A percentile compares a stretch with the other conserved stretches of the same genome.
These are phyloP conservation scores for Davidsoniella neocaledoniae DNA, from an alignment of 2,329 filamentous ascomycete genomes.

Conservation along the genomic window DNA sequence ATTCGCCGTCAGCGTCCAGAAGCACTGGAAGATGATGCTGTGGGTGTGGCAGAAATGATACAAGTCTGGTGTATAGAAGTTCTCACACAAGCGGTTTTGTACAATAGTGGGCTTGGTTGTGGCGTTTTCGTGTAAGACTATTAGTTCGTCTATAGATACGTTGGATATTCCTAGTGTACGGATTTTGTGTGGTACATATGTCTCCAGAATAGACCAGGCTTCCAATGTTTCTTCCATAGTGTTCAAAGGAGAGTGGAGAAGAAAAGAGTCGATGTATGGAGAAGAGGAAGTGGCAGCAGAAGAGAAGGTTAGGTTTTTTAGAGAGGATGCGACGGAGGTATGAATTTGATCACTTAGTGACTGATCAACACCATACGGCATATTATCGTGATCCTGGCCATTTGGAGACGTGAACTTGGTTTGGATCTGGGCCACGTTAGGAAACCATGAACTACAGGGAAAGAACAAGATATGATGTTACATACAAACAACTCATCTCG, in stretches of 20 bases:
- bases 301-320: slow-evolving; percentile 40
- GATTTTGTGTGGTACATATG: slow-evolving; percentile 47
- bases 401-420: slow-evolving; percentile 61
- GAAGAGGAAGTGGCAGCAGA: slow-evolving; percentile 14
- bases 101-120: slow-evolving; percentile 38
- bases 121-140: slow-evolving; percentile 30
- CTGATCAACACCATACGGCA: slow-evolving; percentile 44
- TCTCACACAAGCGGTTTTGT: slow-evolving; percentile 38
- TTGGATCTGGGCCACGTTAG: slow-evolving; percentile 38
- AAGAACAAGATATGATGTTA: background rate
- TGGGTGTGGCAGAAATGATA: slow-evolving; percentile 31
- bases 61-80: slow-evolving; percentile 23
- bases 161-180: slow-evolving; percentile 63
- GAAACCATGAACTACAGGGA: slow-evolving; percentile 7
- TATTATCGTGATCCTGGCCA: slow-evolving; percentile 42
- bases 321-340: slow-evolving; percentile 48
- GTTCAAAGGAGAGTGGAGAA: slow-evolving; percentile 49
- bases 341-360: slow-evolving; percentile 48
- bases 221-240: slow-evolving; percentile 33
- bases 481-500: slow-evolving; percentile 43
- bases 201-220: slow-evolving; percentile 50
- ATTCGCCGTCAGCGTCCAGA: slow-evolving; percentile 38
- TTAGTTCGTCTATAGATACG: slow-evolving; percentile 39
- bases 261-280: slow-evolving; percentile 50
- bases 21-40: slow-evolving; percentile 32